Evolutionary conservation across 208 protist genomes (phyloP), one percentile per base, ranked within the genome.

Genomic region (Crithidia expoeki): DNA sequence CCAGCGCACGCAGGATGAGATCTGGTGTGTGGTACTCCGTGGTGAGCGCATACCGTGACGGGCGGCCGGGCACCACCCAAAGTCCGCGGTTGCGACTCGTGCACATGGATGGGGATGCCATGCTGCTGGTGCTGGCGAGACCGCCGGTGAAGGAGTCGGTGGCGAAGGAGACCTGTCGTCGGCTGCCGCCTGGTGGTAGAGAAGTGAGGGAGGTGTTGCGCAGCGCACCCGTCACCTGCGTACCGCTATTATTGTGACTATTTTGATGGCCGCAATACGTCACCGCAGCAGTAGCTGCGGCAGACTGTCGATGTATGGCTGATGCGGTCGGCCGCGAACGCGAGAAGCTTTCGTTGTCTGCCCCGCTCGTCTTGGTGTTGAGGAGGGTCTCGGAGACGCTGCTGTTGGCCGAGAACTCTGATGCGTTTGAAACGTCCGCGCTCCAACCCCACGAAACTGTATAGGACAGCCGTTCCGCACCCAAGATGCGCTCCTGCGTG

Each of bases 261-360:
- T n/a, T n/a, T n/a, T n/a, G n/a, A n/a, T n/a, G n/a, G n/a, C n/a
- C n/a, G n/a, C n/a, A n/a, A n/a, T n/a, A n/a, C n/a, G n/a, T n/a
- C n/a, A n/a, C n/a, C n/a, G n/a, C n/a, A n/a, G n/a, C n/a, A n/a
- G n/a, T n/a, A n/a, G n/a, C n/a, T 33, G 11, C 36, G 17, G 19
- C 17, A 23, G 21, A 11, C 59, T 60, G 50, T 25, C 63, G 63
- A 19, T 36, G 76, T 10, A 28, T 28, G 32, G 51, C 57, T 28
- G 62, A 40, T n/a, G 30, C 61, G 30, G 77, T 33, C 0, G 59
- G 53, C 1, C 30, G 66, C 12, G 72, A 70, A 6, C 36, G 58
- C 16, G 77, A 83, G 56, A 68, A 79, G 47, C 72, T 75, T 34
- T 79, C 72, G 42, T 72, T 72, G 33, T 12, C 52, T n/a, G 14